These are phyloP conservation scores for Astraeus odoratus DNA, from an alignment of 768 basidiomycete species.

Conservation along the genomic window DNA sequence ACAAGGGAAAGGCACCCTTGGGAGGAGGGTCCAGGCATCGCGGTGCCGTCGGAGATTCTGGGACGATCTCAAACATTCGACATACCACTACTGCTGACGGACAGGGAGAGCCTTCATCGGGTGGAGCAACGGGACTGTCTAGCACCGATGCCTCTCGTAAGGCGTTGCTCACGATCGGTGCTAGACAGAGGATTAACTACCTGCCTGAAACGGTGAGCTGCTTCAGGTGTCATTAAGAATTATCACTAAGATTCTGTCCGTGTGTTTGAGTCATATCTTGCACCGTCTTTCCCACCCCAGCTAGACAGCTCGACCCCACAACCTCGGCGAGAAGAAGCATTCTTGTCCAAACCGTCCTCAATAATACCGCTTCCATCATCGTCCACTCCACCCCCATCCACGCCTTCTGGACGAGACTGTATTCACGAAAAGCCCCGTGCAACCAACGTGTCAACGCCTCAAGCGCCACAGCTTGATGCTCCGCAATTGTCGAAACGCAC, in stretches of 20 bases:
- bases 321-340: conserved; percentile 9
- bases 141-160: conserved; percentile 3
- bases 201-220: conserved; percentile 32
- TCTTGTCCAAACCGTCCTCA: conserved; percentile 38
- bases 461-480: conserved; percentile 10
- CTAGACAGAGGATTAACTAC: conserved; percentile 25
- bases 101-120: neutral
- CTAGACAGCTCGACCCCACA: conserved; percentile 50
- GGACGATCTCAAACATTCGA: conserved; percentile 9
- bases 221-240: conserved; percentile 2
- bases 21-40: conserved; percentile 4
- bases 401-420: conserved; percentile 9
- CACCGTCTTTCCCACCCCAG: conserved; percentile 50
- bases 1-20: conserved; percentile 12
- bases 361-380: conserved; percentile 25
- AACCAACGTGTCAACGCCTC: conserved; percentile 10
- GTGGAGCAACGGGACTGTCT: conserved; percentile 1
- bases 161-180: conserved; percentile 3
- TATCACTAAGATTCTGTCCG: conserved; percentile 11
- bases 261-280: conserved; percentile 36
- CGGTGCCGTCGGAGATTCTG: conserved; percentile 6
- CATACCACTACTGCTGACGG: conserved; percentile 4
- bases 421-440: conserved; percentile 3
- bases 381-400: conserved; percentile 21
- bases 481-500: conserved; percentile 24